These are phyloP conservation scores for Teratosphaeria gauchensis DNA, from an alignment of 2,329 filamentous ascomycete genomes.

Conservation along the genomic window DNA sequence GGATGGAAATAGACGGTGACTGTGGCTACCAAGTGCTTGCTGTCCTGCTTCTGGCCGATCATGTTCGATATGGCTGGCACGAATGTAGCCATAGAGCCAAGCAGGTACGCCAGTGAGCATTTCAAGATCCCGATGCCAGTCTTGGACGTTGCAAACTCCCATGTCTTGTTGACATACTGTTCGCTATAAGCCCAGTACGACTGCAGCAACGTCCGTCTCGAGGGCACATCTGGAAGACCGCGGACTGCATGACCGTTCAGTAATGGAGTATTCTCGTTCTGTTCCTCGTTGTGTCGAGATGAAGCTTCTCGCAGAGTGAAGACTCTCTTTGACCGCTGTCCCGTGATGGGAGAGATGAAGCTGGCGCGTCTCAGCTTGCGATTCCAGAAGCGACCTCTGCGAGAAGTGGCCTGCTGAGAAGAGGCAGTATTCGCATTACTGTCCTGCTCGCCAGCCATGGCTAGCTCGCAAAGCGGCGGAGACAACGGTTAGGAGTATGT, in stretches of 20 bases:
- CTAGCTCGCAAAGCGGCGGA: neutral
- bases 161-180: neutral
- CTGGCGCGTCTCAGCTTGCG: constrained; percentile 62
- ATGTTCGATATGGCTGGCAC: constrained; percentile 61
- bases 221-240: neutral
- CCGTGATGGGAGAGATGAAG: constrained; percentile 76
- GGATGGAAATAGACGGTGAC: constrained; percentile 94
- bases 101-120: constrained; percentile 78
- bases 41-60: constrained; percentile 67
- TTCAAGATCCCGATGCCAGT: constrained; percentile 76
- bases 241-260: constrained; percentile 3
- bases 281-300: constrained; percentile 24
- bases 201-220: neutral
- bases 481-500: neutral
- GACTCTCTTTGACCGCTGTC: constrained; percentile 69
- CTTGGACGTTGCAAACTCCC: constrained; percentile 56
- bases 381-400: constrained; percentile 6
- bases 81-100: constrained; percentile 81
- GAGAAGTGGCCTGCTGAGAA: neutral
- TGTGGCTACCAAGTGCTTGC: constrained; percentile 88
- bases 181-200: constrained; percentile 3
- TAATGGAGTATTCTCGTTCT: constrained; percentile 31
- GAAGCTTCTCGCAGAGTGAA: constrained; percentile 60
- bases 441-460: neutral
- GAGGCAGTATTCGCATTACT: neutral